Conservation (phyloP, 1,139 yeast species). For the Entelexis paramagnoliae region DNA sequence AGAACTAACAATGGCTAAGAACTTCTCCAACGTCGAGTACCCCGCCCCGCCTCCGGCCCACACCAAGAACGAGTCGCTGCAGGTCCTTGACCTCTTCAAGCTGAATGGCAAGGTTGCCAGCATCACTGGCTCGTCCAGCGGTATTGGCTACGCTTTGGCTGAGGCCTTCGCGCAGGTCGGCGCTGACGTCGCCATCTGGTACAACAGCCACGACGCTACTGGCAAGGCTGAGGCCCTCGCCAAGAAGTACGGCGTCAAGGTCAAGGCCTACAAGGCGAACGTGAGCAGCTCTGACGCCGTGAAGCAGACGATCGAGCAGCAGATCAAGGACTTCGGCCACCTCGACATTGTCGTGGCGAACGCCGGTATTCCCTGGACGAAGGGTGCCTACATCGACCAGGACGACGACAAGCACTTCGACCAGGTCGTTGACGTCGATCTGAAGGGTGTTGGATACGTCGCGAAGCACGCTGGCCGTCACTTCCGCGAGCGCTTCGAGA, state of each 20-base stretch:
- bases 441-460: conserved; percentile 68
- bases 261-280: conserved; percentile 63
- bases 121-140: conserved; percentile 80
- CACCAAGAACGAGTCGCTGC: conserved; percentile 19
- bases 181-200: conserved; percentile 83
- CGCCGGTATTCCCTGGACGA: conserved; percentile 84
- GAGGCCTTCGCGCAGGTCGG: conserved; percentile 86
- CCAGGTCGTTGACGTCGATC: conserved; percentile 57
- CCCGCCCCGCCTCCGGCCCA: conserved; percentile 24
- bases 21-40: conserved; percentile 22
- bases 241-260: conserved; percentile 53
- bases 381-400: conserved; percentile 55
- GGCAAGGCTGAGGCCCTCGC: conserved; percentile 48
- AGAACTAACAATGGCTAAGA: conserved; percentile 20
- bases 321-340: conserved; percentile 59
- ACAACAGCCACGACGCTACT: conserved; percentile 54
- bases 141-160: conserved; percentile 78
- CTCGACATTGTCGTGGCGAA: conserved; percentile 82
- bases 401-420: conserved; percentile 53
- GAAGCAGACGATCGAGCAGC: conserved; percentile 45
- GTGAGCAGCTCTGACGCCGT: conserved; percentile 53
- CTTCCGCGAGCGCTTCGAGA: conserved; percentile 46
- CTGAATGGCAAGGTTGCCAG: conserved; percentile 43
- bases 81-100: conserved; percentile 25
- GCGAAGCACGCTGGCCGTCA: conserved; percentile 61